Percentiles rank a stretch among this genome's conserved stretches.
phyloP scores from a whole-genome alignment of 495 filamentous ascomycete species.

The Aspergillus diversus region DNA sequence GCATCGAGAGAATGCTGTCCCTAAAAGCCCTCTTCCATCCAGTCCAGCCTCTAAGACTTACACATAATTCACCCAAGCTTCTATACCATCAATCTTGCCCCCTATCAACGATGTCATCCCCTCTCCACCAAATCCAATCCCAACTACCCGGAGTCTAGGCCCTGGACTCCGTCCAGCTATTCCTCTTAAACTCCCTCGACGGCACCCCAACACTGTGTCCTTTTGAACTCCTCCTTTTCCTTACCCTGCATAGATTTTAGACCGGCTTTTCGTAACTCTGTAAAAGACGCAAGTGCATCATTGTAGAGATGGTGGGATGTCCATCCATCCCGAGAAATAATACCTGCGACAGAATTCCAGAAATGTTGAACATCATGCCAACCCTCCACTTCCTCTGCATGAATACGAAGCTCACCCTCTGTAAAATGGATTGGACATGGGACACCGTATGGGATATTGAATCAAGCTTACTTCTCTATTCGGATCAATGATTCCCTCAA shows the following conservation, averaged over 20 bases:
- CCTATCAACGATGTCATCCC: too few relatives aligned
- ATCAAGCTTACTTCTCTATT: conserved; percentile 25
- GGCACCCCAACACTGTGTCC: conserved; percentile 23
- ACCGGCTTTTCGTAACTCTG: conserved; percentile 23
- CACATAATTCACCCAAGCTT: too few relatives aligned
- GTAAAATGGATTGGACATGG: conserved; percentile 34
- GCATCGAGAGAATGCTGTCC: too few relatives aligned
- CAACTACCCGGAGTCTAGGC: too few relatives aligned
- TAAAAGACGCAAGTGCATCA: conserved; percentile 24
- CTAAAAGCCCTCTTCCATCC: too few relatives aligned
- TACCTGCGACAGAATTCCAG: conserved; percentile 25
- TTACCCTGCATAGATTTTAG: conserved; percentile 26
- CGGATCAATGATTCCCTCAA: conserved; percentile 32
- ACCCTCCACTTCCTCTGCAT: conserved; percentile 29
- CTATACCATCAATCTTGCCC: too few relatives aligned
- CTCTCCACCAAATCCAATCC: too few relatives aligned
- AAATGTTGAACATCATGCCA: conserved; percentile 35
- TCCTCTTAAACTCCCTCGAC: too few relatives aligned
- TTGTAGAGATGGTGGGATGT: conserved; percentile 22
- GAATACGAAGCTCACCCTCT: conserved; percentile 28
- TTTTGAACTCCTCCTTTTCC: conserved; percentile 24
- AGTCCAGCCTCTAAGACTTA: too few relatives aligned
- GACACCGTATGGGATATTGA: not conserved
- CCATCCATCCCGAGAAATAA: conserved; percentile 31
- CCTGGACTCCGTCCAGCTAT: too few relatives aligned